phyloP scores from a whole-genome alignment of 768 basidiomycete species.

The Xerocomus potaroensis region DNA sequence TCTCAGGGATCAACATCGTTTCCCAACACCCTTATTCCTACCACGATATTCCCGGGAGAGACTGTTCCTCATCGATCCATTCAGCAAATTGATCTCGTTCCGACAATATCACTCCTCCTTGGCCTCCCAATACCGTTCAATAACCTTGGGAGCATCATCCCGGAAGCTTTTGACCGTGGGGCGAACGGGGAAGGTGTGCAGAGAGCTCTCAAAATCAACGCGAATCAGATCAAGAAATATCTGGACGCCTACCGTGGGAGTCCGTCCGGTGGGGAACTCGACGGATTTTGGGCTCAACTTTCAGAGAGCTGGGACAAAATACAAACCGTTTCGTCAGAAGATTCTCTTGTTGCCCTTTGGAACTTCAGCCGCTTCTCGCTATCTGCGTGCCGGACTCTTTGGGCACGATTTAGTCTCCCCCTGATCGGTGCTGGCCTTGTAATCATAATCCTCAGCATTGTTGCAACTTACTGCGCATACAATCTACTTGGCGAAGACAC shows the following conservation, averaged over 20 bases:
- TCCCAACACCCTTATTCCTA: constrained; percentile 51
- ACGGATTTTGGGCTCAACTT: constrained; percentile 55
- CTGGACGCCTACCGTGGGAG: constrained; percentile 72
- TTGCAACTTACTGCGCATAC: constrained; percentile 56
- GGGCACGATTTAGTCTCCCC: constrained; percentile 89
- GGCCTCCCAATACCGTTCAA: constrained; percentile 95
- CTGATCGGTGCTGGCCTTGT: constrained; percentile 72
- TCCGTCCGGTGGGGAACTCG: constrained; percentile 68
- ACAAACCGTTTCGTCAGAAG: constrained; percentile 20
- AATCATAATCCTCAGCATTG: constrained; percentile 52
- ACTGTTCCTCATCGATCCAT: constrained; percentile 54
- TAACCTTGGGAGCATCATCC: constrained; percentile 88
- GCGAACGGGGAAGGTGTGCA: constrained; percentile 36
- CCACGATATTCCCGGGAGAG: constrained; percentile 57
- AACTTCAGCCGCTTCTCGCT: constrained; percentile 35
- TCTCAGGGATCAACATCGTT: constrained; percentile 32
- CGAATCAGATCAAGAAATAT: constrained; percentile 71
- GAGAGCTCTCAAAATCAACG: constrained; percentile 66
- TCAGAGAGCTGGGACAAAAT: constrained; percentile 42
- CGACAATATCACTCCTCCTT: constrained; percentile 82
- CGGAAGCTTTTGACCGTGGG: constrained; percentile 76
- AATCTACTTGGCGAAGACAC: constrained; percentile 38
- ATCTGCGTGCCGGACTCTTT: constrained; percentile 72
- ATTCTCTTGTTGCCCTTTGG: constrained; percentile 13
- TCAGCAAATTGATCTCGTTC: constrained; percentile 92